Percentiles rank a stretch among this genome's conserved stretches.
Evolutionary conservation across 1,284 basidiomycete genomes (phyloP).

Genomic region (Thecaphora frezii): DNA sequence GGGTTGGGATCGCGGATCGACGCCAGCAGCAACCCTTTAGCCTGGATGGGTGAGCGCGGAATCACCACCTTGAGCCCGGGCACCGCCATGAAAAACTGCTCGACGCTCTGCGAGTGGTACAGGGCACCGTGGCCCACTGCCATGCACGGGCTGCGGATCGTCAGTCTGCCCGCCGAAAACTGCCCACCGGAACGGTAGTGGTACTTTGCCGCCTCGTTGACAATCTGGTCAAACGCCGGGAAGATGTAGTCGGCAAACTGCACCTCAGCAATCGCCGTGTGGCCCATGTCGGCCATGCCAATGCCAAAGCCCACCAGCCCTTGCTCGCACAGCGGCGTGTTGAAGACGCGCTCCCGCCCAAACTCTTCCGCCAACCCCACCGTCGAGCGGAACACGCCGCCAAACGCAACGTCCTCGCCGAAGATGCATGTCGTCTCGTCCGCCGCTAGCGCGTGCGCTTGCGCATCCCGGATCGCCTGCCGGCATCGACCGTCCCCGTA

Average conservation of each 20-base stretch:
- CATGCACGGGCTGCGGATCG: conserved; percentile 69
- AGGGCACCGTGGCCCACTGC: conserved; percentile 66
- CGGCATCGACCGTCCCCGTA: too few relatives aligned
- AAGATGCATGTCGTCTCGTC: conserved; percentile 86
- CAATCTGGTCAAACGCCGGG: conserved; percentile 66
- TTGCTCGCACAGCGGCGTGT: conserved; percentile 61
- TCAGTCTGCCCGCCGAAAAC: conserved; percentile 80
- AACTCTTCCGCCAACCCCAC: conserved; percentile 90
- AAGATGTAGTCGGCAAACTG: conserved; percentile 63
- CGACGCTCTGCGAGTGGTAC: conserved; percentile 91
- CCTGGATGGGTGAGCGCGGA: conserved; percentile 88
- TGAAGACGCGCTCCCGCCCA: conserved; percentile 58
- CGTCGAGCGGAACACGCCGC: conserved; percentile 88
- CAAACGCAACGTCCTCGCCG: conserved; percentile 69
- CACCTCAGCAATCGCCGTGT: conserved; percentile 91
- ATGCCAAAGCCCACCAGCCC: conserved; percentile 94
- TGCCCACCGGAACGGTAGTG: conserved; percentile 84
- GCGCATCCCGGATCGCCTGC: conserved; percentile 52
- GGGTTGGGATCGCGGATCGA: conserved; percentile 90
- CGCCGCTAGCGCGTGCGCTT: conserved; percentile 36
- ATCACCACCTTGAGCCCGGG: conserved; percentile 89
- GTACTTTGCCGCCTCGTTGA: conserved; percentile 93
- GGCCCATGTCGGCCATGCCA: conserved; percentile 86
- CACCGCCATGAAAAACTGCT: conserved; percentile 84
- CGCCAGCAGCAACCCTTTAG: conserved; percentile 82